Evolutionary conservation across 2,329 filamentous ascomycete genomes (phyloP).

Genomic region (Aureobasidium sp.): DNA sequence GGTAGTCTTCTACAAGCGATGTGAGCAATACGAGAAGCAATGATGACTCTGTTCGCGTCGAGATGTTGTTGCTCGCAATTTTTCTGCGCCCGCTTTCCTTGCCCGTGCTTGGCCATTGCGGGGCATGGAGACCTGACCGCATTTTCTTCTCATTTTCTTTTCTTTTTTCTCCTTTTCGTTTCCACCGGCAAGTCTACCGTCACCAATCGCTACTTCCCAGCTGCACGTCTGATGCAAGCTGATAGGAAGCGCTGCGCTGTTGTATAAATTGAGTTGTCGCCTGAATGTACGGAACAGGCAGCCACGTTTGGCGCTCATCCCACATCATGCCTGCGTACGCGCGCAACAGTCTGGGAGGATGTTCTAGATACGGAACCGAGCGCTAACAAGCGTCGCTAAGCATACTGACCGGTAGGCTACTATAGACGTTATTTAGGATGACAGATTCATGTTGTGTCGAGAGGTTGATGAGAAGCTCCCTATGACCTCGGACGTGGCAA

Average conservation of each 20-base stretch:
- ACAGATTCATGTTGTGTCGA: too few relatives aligned
- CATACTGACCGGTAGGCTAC: too few relatives aligned
- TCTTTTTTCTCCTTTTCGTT: not conserved
- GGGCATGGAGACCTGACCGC: not conserved
- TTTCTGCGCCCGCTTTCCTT: not conserved
- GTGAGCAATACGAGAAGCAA: conserved; percentile 6
- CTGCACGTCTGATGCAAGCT: not conserved
- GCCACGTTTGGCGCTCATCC: not conserved
- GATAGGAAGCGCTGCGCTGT: not conserved
- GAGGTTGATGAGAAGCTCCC: too few relatives aligned
- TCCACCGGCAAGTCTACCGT: not conserved
- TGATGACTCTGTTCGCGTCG: not conserved
- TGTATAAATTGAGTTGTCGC: not conserved
- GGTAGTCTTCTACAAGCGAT: conserved; percentile 2
- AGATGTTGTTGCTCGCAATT: not conserved
- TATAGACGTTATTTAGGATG: not conserved
- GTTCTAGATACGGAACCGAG: not conserved
- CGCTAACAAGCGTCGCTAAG: too few relatives aligned
- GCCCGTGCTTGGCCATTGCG: not conserved
- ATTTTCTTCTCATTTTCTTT: not conserved
- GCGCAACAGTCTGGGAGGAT: not conserved
- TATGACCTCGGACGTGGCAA: too few relatives aligned
- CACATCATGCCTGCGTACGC: too few relatives aligned
- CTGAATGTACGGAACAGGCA: not conserved
- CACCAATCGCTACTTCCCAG: not conserved